phyloP scores from a whole-genome alignment of 192 early-diverging fungal genomes.

The Coemansia sp. region DNA sequence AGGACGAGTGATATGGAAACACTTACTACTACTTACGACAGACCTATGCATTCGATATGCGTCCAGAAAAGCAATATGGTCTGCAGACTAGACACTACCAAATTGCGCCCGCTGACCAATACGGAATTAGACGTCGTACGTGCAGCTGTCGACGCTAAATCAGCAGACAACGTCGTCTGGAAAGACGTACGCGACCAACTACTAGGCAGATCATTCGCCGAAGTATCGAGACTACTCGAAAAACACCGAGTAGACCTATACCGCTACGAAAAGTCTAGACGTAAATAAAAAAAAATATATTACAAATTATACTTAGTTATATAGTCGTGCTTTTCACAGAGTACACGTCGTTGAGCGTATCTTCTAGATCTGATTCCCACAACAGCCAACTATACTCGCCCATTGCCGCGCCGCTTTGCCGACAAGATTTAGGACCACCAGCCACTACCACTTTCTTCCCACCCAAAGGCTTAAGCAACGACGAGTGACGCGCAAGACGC shows the following conservation, averaged over 20 bases:
- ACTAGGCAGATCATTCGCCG: conserved; percentile 7
- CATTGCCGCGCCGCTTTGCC: conserved; percentile 9
- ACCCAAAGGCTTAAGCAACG: not conserved
- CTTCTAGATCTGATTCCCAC: conserved; percentile 57
- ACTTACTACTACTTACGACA: not conserved
- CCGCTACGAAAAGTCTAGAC: conserved; percentile 9
- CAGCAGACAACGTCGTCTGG: conserved; percentile 13
- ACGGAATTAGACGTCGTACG: not conserved
- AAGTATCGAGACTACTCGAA: not conserved
- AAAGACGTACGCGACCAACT: conserved; percentile 20
- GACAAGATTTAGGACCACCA: not conserved
- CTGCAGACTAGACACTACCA: too few species aligned
- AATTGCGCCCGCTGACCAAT: not conserved
- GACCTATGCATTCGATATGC: not conserved
- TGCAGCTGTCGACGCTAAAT: not conserved
- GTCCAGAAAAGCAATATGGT: not conserved
- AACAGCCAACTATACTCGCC: conserved; percentile 36
- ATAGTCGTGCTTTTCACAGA: conserved; percentile 7
- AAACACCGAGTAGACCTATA: not conserved
- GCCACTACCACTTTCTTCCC: not conserved
- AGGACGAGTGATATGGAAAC: not conserved
- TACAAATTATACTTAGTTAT: too few species aligned
- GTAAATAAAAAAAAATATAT: too few species aligned
- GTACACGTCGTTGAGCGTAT: conserved; percentile 38
- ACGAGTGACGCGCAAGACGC: not conserved